Evolutionary conservation across 306 rosid genomes (phyloP).

Genomic region (Dalbergia oliveri): DNA sequence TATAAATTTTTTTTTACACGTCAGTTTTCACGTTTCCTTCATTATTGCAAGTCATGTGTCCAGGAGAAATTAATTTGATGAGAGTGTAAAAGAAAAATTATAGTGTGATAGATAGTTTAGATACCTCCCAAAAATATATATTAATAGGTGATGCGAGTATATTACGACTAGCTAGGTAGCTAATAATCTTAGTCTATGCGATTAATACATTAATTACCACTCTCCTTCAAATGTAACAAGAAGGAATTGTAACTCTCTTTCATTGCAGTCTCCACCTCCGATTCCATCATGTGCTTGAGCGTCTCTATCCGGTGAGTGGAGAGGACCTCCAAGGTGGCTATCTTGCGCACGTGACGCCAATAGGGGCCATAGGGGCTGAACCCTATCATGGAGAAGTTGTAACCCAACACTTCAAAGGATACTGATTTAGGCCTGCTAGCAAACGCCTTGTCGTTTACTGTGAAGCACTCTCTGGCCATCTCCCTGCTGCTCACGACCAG

Average conservation of each 20-base stretch:
- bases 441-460: constrained; percentile 3
- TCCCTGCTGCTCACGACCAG: constrained; percentile 19
- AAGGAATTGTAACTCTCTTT: background rate
- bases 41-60: too few relatives aligned
- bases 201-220: too few relatives aligned
- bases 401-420: constrained; percentile 10
- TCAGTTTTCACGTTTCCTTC: too few relatives aligned
- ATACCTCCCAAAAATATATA: too few relatives aligned
- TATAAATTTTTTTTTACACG: too few relatives aligned
- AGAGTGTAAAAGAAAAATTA: too few relatives aligned
- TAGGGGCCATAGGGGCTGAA: constrained; percentile 27
- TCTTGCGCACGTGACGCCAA: constrained; percentile 49
- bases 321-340: constrained; percentile 13
- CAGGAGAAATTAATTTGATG: too few relatives aligned
- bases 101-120: too few relatives aligned
- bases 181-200: too few relatives aligned
- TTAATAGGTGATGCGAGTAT: too few relatives aligned
- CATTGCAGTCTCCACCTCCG: constrained; percentile 4
- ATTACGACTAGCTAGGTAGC: too few relatives aligned
- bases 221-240: background rate
- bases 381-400: constrained; percentile 13
- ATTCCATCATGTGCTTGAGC: constrained; percentile 17
- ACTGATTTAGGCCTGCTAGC: constrained; percentile 18
- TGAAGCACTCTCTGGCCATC: constrained; percentile 3
- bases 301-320: constrained; percentile 31